A percentile compares a stretch with the other conserved stretches of the same genome.
Evolutionary conservation across 2,329 filamentous ascomycete genomes (phyloP).

Genomic region (Eutypa lata): DNA sequence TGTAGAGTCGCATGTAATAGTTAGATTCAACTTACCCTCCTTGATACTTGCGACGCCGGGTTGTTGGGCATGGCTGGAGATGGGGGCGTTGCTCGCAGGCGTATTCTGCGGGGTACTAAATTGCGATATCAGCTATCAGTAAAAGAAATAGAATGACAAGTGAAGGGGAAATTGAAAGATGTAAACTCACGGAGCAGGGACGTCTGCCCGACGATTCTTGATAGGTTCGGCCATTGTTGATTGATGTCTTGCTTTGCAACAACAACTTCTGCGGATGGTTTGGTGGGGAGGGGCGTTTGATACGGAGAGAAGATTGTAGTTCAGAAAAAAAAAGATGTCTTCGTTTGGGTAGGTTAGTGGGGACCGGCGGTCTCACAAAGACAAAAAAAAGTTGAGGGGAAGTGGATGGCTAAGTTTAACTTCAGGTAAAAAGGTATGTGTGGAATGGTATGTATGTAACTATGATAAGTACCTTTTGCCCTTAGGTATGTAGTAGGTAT

Average conservation of each 20-base stretch:
- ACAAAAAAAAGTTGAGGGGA: not conserved
- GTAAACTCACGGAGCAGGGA: conserved; percentile 55
- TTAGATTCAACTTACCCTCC: conserved; percentile 68
- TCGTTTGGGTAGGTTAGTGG: not conserved
- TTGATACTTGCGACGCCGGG: conserved; percentile 93
- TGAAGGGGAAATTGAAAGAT: conserved; percentile 14
- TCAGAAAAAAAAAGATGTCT: not conserved
- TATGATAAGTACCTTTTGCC: no score
- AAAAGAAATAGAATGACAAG: conserved; percentile 5
- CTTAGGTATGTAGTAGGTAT: no score
- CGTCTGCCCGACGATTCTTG: conserved; percentile 59
- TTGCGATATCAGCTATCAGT: conserved; percentile 31
- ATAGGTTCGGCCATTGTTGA: conserved; percentile 60
- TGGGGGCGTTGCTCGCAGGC: conserved; percentile 89
- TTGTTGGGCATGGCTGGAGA: conserved; percentile 95
- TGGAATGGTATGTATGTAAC: no score
- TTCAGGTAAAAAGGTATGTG: no score
- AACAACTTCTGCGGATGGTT: not conserved
- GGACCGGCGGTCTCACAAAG: not conserved
- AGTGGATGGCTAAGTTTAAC: not conserved
- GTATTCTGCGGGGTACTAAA: conserved; percentile 96
- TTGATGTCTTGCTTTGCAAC: not conserved
- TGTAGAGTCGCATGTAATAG: not conserved
- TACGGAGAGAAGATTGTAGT: not conserved
- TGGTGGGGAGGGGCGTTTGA: not conserved